Base-by-base conservation (phyloP, 2,329 filamentous ascomycete species). In the Atkinsonella texensis region DNA sequence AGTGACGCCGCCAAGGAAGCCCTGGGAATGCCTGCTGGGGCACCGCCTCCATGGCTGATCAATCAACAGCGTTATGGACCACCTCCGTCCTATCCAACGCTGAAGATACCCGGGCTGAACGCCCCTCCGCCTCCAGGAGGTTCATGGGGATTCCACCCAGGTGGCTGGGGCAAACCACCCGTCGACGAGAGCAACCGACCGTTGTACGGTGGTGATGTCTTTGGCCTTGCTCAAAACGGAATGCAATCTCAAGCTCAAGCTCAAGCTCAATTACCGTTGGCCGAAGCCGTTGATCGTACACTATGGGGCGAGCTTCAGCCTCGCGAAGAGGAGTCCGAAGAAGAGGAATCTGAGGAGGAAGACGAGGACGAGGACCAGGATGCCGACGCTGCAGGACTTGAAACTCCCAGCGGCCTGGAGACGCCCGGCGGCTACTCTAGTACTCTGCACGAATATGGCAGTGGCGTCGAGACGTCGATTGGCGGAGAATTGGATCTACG, bases 1-100 rank as follows among this genome's bases (percentile, higher is more conserved):
- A 93, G 84, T 59, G 89, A 97, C 51, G 84, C 88, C 59, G 77
- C 96, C 41, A 91, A 88, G 63, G 91, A 97, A 63, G 91, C 93
- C 5, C 78, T 98, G 1, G 93, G 89, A 60, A 97, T 98, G 73
- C 87, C 89, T 20, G 87, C 89, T 13, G 90, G 89, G 48, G 89
- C 90, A 28, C 91, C 93, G 8, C 91, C 93, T 23, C 93, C 93
- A 41, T 98, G 93, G 93, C 78, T 98, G 55, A 91, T 98, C 65
- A 95, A 95, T 68, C 89, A 95, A 69, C 93, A 98, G 69, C 84
- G 91, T 59, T 88, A 89, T 61, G 93, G 93, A 0, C 89, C 90
- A 23, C 91, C 93, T 1, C 90, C 91, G 6, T 94, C 89, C 9
- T 98, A 98, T 66, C 90, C 93, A 20, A 88, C 88, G n/a, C 76